These are phyloP conservation scores for Suaeda aralocaspica DNA, from an alignment of 148 eudicot species.

Conservation along the genomic window DNA sequence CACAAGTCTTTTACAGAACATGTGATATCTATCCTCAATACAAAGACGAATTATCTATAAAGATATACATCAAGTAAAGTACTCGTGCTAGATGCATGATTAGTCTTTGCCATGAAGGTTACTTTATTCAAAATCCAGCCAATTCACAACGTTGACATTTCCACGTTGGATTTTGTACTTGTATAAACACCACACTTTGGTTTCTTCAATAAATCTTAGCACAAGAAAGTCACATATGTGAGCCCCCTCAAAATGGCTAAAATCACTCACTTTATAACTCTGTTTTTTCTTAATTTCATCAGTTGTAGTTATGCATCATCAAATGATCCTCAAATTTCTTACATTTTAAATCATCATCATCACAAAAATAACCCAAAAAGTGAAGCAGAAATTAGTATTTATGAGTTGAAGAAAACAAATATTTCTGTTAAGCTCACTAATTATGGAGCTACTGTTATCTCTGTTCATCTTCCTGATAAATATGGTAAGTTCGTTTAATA, in stretches of 20 bases:
- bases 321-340: constrained; percentile 10
- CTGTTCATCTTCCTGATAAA: constrained; percentile 66
- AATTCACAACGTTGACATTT: too few relatives aligned
- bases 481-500: constrained; percentile 39
- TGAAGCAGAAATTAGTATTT: constrained; percentile 33
- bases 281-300: constrained; percentile 11
- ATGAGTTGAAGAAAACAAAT: constrained; percentile 56
- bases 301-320: background rate
- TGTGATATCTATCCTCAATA: too few relatives aligned
- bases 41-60: too few relatives aligned
- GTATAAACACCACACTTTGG: too few relatives aligned
- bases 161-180: too few relatives aligned
- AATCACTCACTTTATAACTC: background rate
- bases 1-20: too few relatives aligned
- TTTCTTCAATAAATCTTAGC: too few relatives aligned
- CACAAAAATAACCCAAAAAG: background rate
- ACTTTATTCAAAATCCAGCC: too few relatives aligned
- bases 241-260: constrained; percentile 5
- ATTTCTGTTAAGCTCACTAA: constrained; percentile 58
- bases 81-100: too few relatives aligned
- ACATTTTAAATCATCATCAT: background rate
- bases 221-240: too few relatives aligned
- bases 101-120: too few relatives aligned
- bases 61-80: too few relatives aligned
- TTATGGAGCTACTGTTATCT: constrained; percentile 61